Evolutionary conservation across 2,329 filamentous ascomycete species (phyloP), one percentile per base, ranked within the genome.

Genomic region (Scedosporium dehoogii): DNA sequence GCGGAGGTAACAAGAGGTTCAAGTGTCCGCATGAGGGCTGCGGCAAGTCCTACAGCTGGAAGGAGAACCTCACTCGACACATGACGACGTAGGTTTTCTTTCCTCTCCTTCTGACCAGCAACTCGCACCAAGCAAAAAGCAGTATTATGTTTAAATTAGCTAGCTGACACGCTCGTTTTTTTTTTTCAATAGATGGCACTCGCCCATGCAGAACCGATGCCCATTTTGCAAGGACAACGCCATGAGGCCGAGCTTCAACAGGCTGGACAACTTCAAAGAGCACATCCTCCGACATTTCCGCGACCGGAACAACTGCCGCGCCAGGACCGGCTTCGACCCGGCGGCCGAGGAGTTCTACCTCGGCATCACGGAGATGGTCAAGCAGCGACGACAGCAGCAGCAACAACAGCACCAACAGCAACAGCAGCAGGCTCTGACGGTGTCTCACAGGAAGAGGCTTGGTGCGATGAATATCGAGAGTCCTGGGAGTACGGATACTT

Each of bases 201-300:
- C 53, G 10, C 60, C 53, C 5, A 23, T 57, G 10, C 51, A 23
- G 25, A 61, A 53, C 16, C 41, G 53, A 41, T 62, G 60, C 53
- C 60, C 60, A 21, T 62, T 62, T 29, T 62, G 60, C 60, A 58
- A 62, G 60, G 60, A 41, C 38, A 62, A 62, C 41, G 60, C 51
- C 25, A 38, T 46, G 60, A 38, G 60, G 23, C 51, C 41, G 18
- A 62, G 60, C 53, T 62, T 62, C 38, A 62, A 67, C 44, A 64
- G 66, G 60, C 63, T 65, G 25, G 66, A 67, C 62, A 67, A 67
- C 64, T 67, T 67, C 62, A 65, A 67, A 58, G 64, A 65, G 3
- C 66, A 67, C 61, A 64, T 67, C 23, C 63, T 62, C 60, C 66
- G 66, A 12, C 66, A 67, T 64, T 65, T 66, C 63, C 63, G 63